Conservation (phyloP, 2,329 filamentous ascomycete species). For the Leptographium lundbergii region DNA sequence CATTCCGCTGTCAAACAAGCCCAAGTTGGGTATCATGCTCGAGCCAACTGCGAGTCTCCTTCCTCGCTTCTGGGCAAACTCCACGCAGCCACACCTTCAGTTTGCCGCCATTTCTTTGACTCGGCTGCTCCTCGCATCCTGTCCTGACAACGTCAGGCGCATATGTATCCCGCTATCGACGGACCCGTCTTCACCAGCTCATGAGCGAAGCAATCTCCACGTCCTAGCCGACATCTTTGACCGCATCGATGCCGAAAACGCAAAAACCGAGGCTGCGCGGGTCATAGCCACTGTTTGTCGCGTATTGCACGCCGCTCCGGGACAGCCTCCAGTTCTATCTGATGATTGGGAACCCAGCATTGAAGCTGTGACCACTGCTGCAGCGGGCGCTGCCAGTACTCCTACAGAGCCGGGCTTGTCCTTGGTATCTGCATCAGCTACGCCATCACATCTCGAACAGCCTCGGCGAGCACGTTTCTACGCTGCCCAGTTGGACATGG, state of each 20-base stretch:
- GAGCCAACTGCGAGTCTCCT: conserved; percentile 24
- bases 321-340: conserved; percentile 13
- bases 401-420: background rate
- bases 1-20: conserved; percentile 43
- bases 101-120: conserved; percentile 46
- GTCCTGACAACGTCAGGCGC: conserved; percentile 35
- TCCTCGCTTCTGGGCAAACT: conserved; percentile 39
- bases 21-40: conserved; percentile 34
- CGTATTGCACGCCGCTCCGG: conserved; percentile 33
- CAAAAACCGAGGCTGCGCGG: conserved; percentile 46
- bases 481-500: conserved; percentile 26
- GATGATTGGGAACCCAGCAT: conserved; percentile 19
- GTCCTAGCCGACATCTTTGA: conserved; percentile 27
- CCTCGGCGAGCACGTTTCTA: conserved; percentile 29
- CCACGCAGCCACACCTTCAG: conserved; percentile 42
- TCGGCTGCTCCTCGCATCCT: conserved; percentile 42
- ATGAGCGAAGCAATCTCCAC: conserved; percentile 23
- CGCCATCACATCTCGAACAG: background rate
- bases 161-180: conserved; percentile 30
- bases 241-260: conserved; percentile 38
- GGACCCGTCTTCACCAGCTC: conserved; percentile 22
- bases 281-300: conserved; percentile 40
- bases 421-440: background rate
- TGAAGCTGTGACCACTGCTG: no score
- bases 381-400: no score